A percentile compares a stretch with the other conserved stretches of the same genome.
These are phyloP conservation scores for Aspergillus conjunctus DNA, from an alignment of 495 filamentous ascomycete species.

Conservation along the genomic window DNA sequence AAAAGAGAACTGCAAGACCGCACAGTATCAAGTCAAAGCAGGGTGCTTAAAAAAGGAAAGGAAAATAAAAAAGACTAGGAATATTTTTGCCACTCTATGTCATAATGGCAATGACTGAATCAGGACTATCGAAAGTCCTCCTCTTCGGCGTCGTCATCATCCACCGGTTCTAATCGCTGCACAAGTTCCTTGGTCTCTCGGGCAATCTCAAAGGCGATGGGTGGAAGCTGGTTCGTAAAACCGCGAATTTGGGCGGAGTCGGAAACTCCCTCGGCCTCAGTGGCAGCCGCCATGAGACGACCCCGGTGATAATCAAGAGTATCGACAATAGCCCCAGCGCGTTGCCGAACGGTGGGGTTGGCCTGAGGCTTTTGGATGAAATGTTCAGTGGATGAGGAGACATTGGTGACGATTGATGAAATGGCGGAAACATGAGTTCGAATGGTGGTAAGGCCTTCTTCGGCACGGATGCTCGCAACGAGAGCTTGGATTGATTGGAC, in stretches of 20 bases:
- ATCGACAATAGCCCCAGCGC: slow-evolving; percentile 61
- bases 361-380: slow-evolving; percentile 50
- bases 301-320: slow-evolving; percentile 65
- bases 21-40: slow-evolving; percentile 18
- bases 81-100: background rate
- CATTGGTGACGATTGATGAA: slow-evolving; percentile 66
- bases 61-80: slow-evolving; percentile 14
- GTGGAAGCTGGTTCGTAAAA: slow-evolving; percentile 72
- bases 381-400: slow-evolving; percentile 65
- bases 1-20: slow-evolving; percentile 30
- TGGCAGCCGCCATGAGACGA: slow-evolving; percentile 67
- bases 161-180: slow-evolving; percentile 43
- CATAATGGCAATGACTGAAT: slow-evolving; percentile 3
- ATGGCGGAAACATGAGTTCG: slow-evolving; percentile 72
- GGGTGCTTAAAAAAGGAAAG: slow-evolving; percentile 15
- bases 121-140: slow-evolving; percentile 46
- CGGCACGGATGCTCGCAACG: slow-evolving; percentile 74
- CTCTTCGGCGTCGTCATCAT: slow-evolving; percentile 38
- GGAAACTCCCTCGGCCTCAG: slow-evolving; percentile 59
- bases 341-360: slow-evolving; percentile 52
- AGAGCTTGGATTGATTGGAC: slow-evolving; percentile 82
- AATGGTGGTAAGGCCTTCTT: slow-evolving; percentile 66
- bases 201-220: slow-evolving; percentile 85
- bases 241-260: slow-evolving; percentile 58
- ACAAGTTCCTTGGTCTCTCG: slow-evolving; percentile 78